Evolutionary conservation across 352 stramenopile species (phyloP).

Genomic region (Pythium vanterpoolii): DNA sequence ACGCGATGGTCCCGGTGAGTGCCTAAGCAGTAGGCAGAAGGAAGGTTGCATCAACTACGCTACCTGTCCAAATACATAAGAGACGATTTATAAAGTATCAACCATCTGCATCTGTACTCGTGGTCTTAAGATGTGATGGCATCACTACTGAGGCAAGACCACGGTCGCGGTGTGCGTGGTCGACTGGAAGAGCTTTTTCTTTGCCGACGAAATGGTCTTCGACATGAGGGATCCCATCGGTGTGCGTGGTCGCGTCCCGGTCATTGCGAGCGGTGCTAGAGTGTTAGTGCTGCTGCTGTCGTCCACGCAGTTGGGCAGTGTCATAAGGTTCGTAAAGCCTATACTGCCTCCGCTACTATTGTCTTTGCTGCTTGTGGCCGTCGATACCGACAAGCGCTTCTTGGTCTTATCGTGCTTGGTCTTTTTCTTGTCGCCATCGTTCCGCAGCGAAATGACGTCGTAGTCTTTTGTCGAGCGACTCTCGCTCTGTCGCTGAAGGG

Average conservation of each 20-base stretch:
- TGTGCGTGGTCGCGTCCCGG: conserved; percentile 15
- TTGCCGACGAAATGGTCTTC: conserved; percentile 57
- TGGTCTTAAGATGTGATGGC: not conserved
- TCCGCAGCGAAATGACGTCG: conserved; percentile 42
- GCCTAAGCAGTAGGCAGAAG: not conserved
- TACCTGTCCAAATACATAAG: too few relatives aligned
- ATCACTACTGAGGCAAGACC: conserved; percentile 29
- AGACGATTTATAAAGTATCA: not conserved
- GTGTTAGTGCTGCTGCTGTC: conserved; percentile 4
- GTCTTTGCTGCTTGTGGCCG: not conserved
- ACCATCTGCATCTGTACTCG: not conserved
- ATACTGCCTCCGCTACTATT: conserved; percentile 17
- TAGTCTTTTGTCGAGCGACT: conserved; percentile 24
- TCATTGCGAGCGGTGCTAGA: not conserved
- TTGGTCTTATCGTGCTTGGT: conserved; percentile 24
- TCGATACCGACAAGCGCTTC: conserved; percentile 26
- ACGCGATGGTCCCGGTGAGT: not conserved
- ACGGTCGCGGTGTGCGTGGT: conserved; percentile 28
- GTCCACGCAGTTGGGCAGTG: conserved; percentile 47
- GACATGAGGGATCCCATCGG: conserved; percentile 44
- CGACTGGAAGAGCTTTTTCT: conserved; percentile 42
- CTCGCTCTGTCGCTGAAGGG: conserved; percentile 27
- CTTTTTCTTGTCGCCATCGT: conserved; percentile 18
- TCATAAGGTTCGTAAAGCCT: conserved; percentile 57
- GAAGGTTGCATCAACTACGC: too few relatives aligned